Percentiles rank a stretch among this genome's conserved stretches.
Evolutionary conservation across 345 rosid genomes (phyloP).

Genomic region (Barbarea vulgaris): DNA sequence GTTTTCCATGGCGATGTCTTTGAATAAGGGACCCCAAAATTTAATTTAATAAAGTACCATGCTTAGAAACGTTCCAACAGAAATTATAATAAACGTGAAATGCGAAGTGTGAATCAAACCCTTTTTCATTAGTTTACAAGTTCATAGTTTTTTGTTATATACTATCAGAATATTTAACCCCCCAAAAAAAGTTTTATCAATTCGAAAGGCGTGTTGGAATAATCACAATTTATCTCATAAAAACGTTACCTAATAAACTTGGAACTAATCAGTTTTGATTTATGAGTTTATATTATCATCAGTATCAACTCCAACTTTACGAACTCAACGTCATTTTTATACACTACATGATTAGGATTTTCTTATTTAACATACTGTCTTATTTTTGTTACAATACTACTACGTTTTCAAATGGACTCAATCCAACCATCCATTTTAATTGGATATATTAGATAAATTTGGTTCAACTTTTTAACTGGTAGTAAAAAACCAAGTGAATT

Average conservation of each 20-base stretch:
- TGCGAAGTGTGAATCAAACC: background rate
- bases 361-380: no score
- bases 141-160: no score
- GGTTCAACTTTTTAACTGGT: no score
- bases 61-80: background rate
- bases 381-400: no score
- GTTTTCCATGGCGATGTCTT: background rate
- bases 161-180: background rate
- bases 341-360: background rate
- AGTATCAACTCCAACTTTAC: background rate
- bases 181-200: no score
- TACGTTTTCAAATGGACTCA: no score
- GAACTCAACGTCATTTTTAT: background rate
- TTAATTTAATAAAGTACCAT: background rate
- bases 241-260: background rate
- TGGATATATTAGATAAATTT: no score
- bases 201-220: background rate
- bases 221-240: background rate
- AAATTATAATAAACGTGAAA: background rate
- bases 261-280: no score
- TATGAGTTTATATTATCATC: background rate
- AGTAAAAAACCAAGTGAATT: no score
- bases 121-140: background rate
- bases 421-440: no score
- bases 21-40: background rate